Evolutionary conservation across 2,329 filamentous ascomycete species (phyloP).

Genomic region (Leptographium wingfieldii): DNA sequence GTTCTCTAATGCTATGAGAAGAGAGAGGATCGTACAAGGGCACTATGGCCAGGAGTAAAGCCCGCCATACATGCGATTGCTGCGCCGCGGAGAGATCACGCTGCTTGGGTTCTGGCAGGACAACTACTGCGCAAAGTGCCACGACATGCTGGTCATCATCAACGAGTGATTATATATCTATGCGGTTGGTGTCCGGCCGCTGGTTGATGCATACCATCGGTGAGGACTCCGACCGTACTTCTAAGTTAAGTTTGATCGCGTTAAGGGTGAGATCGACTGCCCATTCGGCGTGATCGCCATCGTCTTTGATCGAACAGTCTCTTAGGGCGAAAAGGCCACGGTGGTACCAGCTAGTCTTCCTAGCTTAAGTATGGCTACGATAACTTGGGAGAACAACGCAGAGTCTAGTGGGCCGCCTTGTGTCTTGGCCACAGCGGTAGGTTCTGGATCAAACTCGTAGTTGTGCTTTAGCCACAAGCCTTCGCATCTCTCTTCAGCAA

Average conservation of each 20-base stretch:
- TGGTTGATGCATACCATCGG: neutral
- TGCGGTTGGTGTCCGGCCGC: neutral
- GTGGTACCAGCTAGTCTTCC: neutral
- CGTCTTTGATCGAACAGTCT: neutral
- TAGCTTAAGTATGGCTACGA: neutral
- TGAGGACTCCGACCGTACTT: neutral
- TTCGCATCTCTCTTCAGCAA: too few relatives aligned
- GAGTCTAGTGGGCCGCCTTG: neutral
- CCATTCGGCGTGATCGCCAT: neutral
- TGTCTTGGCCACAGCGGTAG: too few relatives aligned
- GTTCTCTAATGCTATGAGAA: too few relatives aligned
- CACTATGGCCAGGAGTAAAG: neutral
- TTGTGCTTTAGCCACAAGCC: too few relatives aligned
- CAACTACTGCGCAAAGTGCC: neutral
- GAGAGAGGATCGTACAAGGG: too few relatives aligned
- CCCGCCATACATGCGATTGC: neutral
- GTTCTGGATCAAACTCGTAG: too few relatives aligned
- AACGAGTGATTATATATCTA: neutral
- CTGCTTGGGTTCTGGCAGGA: neutral
- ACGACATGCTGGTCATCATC: constrained; percentile 1
- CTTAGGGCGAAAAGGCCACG: neutral
- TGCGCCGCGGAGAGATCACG: neutral
- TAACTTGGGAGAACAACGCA: neutral
- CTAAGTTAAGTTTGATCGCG: neutral
- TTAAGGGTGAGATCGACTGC: neutral